A percentile compares a stretch with the other conserved stretches of the same genome.
Evolutionary conservation across 2,329 filamentous ascomycete genomes (phyloP).

Genomic region (Venturia nashicola): DNA sequence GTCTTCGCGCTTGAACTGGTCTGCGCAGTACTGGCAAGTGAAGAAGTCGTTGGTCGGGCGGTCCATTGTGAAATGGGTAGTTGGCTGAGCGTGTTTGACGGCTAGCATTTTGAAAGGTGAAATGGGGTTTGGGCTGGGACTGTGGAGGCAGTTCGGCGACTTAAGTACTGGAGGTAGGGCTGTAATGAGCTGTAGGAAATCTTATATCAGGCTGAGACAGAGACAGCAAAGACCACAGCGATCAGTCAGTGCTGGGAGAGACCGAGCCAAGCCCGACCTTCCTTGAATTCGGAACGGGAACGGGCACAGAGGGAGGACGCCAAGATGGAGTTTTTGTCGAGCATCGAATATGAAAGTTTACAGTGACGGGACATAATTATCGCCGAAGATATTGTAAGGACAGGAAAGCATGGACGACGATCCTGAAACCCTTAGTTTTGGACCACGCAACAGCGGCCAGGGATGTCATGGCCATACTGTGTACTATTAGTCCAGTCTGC

Average conservation of each 20-base stretch:
- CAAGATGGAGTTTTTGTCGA: conserved; percentile 4
- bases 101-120: neutral
- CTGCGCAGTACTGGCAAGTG: conserved; percentile 11
- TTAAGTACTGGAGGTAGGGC: conserved; percentile 1
- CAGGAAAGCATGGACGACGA: conserved; percentile 1
- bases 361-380: neutral
- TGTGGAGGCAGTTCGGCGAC: neutral
- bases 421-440: neutral
- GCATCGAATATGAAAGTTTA: conserved; percentile 1
- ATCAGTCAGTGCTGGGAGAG: neutral
- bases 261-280: conserved; percentile 2
- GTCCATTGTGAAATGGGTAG: conserved; percentile 2
- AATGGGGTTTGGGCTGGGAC: neutral
- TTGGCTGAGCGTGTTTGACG: neutral
- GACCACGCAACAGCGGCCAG: neutral
- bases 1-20: conserved; percentile 12
- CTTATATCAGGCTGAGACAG: conserved; percentile 1
- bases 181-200: neutral
- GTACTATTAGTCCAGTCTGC: neutral
- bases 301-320: neutral
- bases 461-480: neutral
- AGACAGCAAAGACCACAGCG: neutral
- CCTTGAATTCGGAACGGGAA: conserved; percentile 4
- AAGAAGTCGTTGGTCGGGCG: conserved; percentile 7
- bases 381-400: neutral